phyloP scores from a whole-genome alignment of 2,329 filamentous ascomycete species.

The Plenodomus biglobosus region DNA sequence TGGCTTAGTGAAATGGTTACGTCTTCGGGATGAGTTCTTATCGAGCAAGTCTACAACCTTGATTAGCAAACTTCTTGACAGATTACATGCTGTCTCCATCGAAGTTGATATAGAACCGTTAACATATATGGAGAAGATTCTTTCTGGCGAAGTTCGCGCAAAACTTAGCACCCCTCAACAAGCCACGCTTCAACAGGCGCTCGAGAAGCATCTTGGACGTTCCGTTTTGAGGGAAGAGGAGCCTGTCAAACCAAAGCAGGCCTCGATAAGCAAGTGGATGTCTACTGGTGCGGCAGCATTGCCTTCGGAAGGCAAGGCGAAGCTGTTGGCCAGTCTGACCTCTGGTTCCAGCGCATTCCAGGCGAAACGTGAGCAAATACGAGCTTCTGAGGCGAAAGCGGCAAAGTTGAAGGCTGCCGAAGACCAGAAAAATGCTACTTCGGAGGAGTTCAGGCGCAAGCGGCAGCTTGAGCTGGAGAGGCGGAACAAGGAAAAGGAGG shows the following conservation, averaged over 20 bases:
- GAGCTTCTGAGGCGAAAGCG: conserved; percentile 24
- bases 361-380: conserved; percentile 30
- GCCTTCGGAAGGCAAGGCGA: conserved; percentile 27
- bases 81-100: conserved; percentile 76
- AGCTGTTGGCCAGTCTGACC: conserved; percentile 35
- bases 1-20: conserved; percentile 80
- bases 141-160: conserved; percentile 67
- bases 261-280: conserved; percentile 46
- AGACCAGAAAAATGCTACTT: conserved; percentile 29
- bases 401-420: conserved; percentile 29
- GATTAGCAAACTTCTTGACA: conserved; percentile 78
- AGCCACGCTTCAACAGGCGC: conserved; percentile 70
- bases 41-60: conserved; percentile 79
- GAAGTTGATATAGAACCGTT: conserved; percentile 64
- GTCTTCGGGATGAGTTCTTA: conserved; percentile 84
- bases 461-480: conserved; percentile 75
- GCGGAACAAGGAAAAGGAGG: conserved; percentile 70
- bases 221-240: conserved; percentile 38
- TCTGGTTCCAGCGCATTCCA: conserved; percentile 31
- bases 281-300: conserved; percentile 31
- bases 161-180: conserved; percentile 82
- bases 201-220: conserved; percentile 56
- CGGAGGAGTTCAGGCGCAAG: conserved; percentile 66
- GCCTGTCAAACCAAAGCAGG: conserved; percentile 44
- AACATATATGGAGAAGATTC: conserved; percentile 65